A percentile compares a stretch with the other conserved stretches of the same genome.
phyloP scores from a whole-genome alignment of 1,139 yeast species.

The Geotrichum cucujoidarum region DNA sequence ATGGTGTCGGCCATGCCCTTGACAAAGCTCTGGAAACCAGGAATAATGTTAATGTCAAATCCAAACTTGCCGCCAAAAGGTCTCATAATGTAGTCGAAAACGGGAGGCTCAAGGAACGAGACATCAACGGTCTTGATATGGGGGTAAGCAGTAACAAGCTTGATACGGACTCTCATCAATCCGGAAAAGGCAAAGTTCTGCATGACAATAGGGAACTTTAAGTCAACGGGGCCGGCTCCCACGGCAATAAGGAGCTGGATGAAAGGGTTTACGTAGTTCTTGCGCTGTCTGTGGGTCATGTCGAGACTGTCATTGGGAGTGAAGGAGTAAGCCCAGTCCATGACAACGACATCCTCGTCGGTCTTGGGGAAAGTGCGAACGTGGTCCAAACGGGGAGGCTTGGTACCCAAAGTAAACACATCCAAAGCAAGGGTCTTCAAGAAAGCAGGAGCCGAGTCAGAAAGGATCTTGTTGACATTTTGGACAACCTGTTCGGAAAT shows the following conservation, averaged over 20 bases:
- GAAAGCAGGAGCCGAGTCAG: constrained; percentile 71
- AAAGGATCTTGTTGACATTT: constrained; percentile 76
- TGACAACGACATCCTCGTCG: constrained; percentile 80
- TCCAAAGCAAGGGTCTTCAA: constrained; percentile 79
- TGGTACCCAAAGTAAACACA: constrained; percentile 85
- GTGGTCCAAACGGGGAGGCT: constrained; percentile 86
- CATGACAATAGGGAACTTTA: constrained; percentile 39
- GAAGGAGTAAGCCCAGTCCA: constrained; percentile 92
- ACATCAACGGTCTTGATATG: constrained; percentile 87
- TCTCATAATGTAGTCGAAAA: constrained; percentile 73
- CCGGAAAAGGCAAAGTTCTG: constrained; percentile 58
- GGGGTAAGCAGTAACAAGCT: constrained; percentile 87
- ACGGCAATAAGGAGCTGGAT: constrained; percentile 42
- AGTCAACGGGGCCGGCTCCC: constrained; percentile 41
- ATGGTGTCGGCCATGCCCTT: constrained; percentile 81
- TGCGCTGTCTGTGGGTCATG: constrained; percentile 74
- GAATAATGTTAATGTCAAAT: constrained; percentile 80
- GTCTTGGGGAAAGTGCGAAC: constrained; percentile 88
- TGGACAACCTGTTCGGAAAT: constrained; percentile 79
- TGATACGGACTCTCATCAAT: constrained; percentile 69
- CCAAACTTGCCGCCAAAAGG: constrained; percentile 77
- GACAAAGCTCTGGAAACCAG: constrained; percentile 78
- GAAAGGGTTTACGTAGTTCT: constrained; percentile 76
- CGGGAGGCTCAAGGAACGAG: constrained; percentile 78
- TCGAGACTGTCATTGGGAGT: constrained; percentile 88